phyloP scores from a whole-genome alignment of 495 filamentous ascomycete genomes.

The Podospora tetraspora region DNA sequence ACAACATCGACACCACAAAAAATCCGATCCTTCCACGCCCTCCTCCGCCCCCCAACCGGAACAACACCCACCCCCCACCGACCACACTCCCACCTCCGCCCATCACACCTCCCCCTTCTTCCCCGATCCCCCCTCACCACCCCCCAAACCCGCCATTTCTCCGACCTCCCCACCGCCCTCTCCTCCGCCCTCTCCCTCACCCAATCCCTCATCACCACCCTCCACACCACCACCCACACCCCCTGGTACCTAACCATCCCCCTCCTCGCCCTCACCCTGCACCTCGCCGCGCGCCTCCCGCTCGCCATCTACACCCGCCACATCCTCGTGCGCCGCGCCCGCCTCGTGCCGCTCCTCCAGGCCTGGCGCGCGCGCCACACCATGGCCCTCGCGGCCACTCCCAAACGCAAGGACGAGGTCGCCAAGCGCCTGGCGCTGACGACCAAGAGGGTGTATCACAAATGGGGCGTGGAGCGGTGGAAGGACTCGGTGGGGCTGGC shows the following conservation, averaged over 20 bases:
- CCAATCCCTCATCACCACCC: slow-evolving; percentile 50
- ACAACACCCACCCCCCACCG: not conserved
- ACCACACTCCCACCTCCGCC: not conserved
- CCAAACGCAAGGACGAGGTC: slow-evolving; percentile 13
- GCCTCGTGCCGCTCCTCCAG: slow-evolving; percentile 46
- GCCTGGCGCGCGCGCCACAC: slow-evolving; percentile 43
- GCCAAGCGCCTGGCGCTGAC: slow-evolving; percentile 28
- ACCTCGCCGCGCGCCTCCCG: slow-evolving; percentile 54
- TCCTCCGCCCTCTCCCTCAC: slow-evolving; percentile 47
- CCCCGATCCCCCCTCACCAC: not conserved
- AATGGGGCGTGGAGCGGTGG: slow-evolving; percentile 48
- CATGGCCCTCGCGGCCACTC: not conserved
- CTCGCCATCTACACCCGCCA: slow-evolving; percentile 49
- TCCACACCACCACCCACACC: slow-evolving; percentile 56
- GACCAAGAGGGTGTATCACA: slow-evolving; percentile 35
- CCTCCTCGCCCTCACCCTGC: slow-evolving; percentile 59
- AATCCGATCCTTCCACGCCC: not conserved
- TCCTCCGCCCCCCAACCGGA: not conserved
- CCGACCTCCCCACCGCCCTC: slow-evolving; percentile 21
- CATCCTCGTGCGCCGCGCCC: slow-evolving; percentile 37
- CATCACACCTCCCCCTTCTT: not conserved
- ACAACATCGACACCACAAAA: not conserved
- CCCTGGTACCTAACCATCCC: slow-evolving; percentile 72
- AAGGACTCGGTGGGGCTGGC: slow-evolving; percentile 24
- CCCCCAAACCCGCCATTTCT: not conserved